Base-by-base conservation (phyloP, 1,139 yeast species). In the Torulaspora globosa region DNA sequence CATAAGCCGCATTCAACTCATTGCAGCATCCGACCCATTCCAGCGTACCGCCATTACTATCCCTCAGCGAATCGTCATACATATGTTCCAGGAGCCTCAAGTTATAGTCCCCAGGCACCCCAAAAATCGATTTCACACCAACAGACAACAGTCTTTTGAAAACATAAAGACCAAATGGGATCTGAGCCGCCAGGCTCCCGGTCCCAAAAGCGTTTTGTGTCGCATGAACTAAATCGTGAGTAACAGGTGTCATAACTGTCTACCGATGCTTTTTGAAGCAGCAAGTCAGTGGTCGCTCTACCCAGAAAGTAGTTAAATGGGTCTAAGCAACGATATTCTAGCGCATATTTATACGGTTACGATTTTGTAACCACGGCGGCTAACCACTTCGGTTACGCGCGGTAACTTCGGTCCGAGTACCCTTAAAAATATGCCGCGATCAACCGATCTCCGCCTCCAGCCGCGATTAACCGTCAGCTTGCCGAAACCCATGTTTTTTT, bases 71-170 rank as follows among this genome's bases (percentile, higher is more conserved):
- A 3, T 55, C 57, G 11, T 52, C 57, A 56, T 76, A 75, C 36
- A 80, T 64, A 53, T 79, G 76, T 58, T 80, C 85, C 44, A 80
- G 63, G 14, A 80, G 65, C 8, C 70, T 67, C 53, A 80, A 66
- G 59, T 79, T 79, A 68, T 78, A 80, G 58, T 80, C 85, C 30
- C 83, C 84, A 9, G 84, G 75, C 15, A 72, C 75, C 42, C 76
- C 75, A 57, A 71, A 72, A 1, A 64, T 51, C 0, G 65, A 58
- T 46, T 60, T 63, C 8, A 63, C 55, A 19, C 65, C 65, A n/a
- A 53, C 45, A 11, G 57, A 46, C 34, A 65, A 44, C 31, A 63
- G 35, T 45, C 65, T 54, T 41, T 55, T 54, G 39, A 61, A 61
- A 9, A 63, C 12, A 43, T 61, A 61, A 31, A 58, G 60, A 10